These are phyloP conservation scores for Fraxinus pennsylvanica DNA, from an alignment of 257 asterid species.

Conservation along the genomic window DNA sequence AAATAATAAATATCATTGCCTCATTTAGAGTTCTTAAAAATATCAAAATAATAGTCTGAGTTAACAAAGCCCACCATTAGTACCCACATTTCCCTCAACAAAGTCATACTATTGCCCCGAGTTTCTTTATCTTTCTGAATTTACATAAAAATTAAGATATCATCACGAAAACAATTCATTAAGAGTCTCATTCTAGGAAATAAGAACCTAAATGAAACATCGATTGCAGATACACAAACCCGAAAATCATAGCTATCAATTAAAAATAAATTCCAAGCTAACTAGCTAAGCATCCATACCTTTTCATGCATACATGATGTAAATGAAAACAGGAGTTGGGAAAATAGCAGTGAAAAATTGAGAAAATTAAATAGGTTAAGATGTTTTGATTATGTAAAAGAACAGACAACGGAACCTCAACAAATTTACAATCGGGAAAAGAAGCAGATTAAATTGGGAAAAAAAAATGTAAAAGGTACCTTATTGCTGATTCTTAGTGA, in stretches of 20 bases:
- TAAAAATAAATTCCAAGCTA: neutral
- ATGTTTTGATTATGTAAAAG: neutral
- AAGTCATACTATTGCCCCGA: neutral
- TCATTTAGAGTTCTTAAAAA: neutral
- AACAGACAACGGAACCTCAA: neutral
- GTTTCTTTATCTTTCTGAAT: neutral
- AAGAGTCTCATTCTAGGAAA: neutral
- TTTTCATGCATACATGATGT: neutral
- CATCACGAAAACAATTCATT: neutral
- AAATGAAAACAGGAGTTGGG: neutral
- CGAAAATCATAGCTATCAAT: neutral
- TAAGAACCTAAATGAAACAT: neutral
- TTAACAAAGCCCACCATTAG: neutral
- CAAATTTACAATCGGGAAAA: neutral
- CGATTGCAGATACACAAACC: neutral
- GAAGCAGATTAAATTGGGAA: neutral
- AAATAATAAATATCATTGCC: neutral
- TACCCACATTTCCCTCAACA: slow-evolving; percentile 5
- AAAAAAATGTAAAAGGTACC: neutral
- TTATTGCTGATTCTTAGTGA: neutral
- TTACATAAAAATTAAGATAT: neutral
- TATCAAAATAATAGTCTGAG: neutral
- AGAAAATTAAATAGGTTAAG: neutral
- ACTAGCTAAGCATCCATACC: neutral
- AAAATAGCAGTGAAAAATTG: neutral